Evolutionary conservation across 1,284 basidiomycete species (phyloP).

Genomic region (Naganishia liquefaciens): DNA sequence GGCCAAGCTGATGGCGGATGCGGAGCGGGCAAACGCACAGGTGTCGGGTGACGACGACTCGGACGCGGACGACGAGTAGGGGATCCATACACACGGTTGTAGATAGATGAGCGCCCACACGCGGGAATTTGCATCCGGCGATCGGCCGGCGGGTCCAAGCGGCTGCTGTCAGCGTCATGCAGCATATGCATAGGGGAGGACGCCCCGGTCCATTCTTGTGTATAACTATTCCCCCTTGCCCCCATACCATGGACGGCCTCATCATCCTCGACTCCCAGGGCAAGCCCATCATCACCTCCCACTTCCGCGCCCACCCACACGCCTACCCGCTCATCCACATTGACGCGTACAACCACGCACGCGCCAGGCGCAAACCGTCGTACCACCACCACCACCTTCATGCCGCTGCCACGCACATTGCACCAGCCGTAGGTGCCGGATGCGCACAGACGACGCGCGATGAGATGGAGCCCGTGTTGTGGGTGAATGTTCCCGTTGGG

Average conservation of each 20-base stretch:
- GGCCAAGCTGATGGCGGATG: constrained; percentile 90
- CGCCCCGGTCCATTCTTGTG: no score
- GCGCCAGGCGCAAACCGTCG: constrained; percentile 48
- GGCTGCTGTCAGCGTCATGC: neutral
- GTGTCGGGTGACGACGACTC: constrained; percentile 82
- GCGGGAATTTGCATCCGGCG: constrained; percentile 3
- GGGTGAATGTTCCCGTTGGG: constrained; percentile 29
- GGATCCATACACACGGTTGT: neutral
- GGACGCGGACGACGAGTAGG: constrained; percentile 49
- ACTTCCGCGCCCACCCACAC: constrained; percentile 74
- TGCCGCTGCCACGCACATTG: constrained; percentile 43
- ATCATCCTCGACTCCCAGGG: constrained; percentile 81
- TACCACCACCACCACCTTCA: no score
- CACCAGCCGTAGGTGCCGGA: neutral
- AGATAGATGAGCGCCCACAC: constrained; percentile 5
- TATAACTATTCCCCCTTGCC: no score
- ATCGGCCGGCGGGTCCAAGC: neutral
- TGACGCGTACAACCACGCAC: constrained; percentile 75
- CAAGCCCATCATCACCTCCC: constrained; percentile 79
- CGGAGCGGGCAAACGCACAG: constrained; percentile 85
- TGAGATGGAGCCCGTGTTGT: constrained; percentile 33
- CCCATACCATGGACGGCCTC: constrained; percentile 70
- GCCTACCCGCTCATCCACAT: constrained; percentile 83
- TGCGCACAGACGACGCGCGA: constrained; percentile 5
- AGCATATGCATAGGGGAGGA: no score